Conservation (phyloP, 2,329 filamentous ascomycete genomes). For the Phyllosticta capitalensis region DNA sequence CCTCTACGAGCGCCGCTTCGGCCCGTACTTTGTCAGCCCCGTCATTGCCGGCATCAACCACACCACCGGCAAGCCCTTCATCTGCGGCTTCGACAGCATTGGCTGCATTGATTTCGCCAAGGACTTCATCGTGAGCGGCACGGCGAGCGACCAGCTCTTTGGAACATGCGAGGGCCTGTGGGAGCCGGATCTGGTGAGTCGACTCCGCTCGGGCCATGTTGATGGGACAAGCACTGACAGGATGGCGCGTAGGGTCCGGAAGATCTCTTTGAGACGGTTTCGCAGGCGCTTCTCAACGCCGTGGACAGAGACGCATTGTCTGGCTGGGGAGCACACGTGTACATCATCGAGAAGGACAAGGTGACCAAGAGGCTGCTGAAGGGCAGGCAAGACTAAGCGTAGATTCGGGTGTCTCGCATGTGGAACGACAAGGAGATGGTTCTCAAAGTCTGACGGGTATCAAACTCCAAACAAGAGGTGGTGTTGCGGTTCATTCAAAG, state of each 20-base stretch:
- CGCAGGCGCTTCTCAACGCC: slow-evolving; percentile 88
- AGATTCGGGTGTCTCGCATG: neutral
- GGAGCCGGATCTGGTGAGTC: slow-evolving; percentile 87
- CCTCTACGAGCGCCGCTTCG: slow-evolving; percentile 92
- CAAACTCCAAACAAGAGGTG: neutral
- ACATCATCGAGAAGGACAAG: slow-evolving; percentile 99
- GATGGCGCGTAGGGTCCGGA: slow-evolving; percentile 60
- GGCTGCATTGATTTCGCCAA: slow-evolving; percentile 99
- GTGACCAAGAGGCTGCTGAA: slow-evolving; percentile 98
- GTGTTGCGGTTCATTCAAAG: neutral
- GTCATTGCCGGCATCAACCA: slow-evolving; percentile 92
- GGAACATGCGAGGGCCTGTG: slow-evolving; percentile 97
- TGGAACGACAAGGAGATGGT: neutral
- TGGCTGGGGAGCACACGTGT: slow-evolving; percentile 97
- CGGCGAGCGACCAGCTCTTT: slow-evolving; percentile 93
- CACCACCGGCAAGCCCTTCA: slow-evolving; percentile 90
- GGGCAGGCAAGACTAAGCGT: slow-evolving; percentile 70
- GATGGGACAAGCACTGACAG: neutral
- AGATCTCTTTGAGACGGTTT: slow-evolving; percentile 96
- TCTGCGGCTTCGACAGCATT: slow-evolving; percentile 98
- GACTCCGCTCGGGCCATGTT: neutral
- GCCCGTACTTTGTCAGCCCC: slow-evolving; percentile 90
- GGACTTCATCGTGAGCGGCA: slow-evolving; percentile 97
- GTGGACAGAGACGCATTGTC: slow-evolving; percentile 94
- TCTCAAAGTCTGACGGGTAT: neutral